These are phyloP conservation scores for Cytospora leucostoma DNA, from an alignment of 2,329 filamentous ascomycete species.

Conservation along the genomic window DNA sequence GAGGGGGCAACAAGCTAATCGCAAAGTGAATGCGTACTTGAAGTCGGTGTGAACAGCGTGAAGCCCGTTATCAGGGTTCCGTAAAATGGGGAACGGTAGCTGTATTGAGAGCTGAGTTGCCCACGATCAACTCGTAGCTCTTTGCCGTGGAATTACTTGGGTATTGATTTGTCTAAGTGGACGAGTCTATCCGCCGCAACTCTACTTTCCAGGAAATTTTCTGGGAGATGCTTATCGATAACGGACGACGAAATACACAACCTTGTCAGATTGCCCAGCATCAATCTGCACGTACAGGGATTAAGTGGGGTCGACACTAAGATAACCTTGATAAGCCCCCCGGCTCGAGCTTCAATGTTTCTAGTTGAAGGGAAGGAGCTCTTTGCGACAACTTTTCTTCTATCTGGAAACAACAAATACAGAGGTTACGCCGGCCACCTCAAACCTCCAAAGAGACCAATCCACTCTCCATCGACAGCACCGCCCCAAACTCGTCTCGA, in stretches of 20 bases:
- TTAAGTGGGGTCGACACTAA: conserved; percentile 13
- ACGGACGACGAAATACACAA: not conserved
- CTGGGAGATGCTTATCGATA: not conserved
- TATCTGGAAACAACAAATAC: not conserved
- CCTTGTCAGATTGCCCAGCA: not conserved
- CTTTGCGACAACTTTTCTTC: conserved; percentile 1
- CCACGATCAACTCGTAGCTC: not conserved
- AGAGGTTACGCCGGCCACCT: not conserved
- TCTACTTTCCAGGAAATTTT: not conserved
- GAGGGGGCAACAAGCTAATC: not conserved
- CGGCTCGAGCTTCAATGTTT: not conserved
- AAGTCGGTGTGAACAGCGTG: not conserved
- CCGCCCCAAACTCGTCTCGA: not conserved
- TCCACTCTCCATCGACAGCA: not conserved
- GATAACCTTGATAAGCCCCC: conserved; percentile 26
- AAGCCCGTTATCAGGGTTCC: not conserved
- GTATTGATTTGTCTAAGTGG: not conserved
- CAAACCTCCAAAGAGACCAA: not conserved
- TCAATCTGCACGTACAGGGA: conserved; percentile 15
- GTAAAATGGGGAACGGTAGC: not conserved
- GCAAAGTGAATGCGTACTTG: not conserved
- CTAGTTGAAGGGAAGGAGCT: not conserved
- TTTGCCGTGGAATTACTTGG: not conserved
- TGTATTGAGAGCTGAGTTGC: not conserved
- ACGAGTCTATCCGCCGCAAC: not conserved